Evolutionary conservation across 495 filamentous ascomycete species (phyloP).

Genomic region (Penicillium odoratum): DNA sequence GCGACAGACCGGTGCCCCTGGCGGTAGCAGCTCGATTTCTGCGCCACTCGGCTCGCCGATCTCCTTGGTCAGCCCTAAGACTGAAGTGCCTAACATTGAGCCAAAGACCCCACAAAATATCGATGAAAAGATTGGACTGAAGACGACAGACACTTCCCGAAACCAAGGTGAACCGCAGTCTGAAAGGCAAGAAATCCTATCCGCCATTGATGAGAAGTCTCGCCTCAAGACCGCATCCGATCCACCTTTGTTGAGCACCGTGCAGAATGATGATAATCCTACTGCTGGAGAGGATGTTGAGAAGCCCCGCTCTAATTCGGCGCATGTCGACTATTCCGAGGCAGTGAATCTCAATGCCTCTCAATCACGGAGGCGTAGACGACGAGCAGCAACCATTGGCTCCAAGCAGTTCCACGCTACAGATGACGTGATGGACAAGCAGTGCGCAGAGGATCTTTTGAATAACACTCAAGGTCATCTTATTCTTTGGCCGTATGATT

Average conservation of each 20-base stretch:
- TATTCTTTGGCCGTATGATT: slow-evolving; percentile 92
- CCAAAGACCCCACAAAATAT: slow-evolving; percentile 24
- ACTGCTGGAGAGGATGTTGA: slow-evolving; percentile 33
- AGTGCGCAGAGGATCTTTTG: slow-evolving; percentile 78
- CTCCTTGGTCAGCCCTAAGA: slow-evolving; percentile 18
- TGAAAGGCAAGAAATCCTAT: slow-evolving; percentile 33
- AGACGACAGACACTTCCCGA: slow-evolving; percentile 4
- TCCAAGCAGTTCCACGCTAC: slow-evolving; percentile 67
- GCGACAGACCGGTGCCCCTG: slow-evolving; percentile 44
- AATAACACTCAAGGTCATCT: slow-evolving; percentile 83
- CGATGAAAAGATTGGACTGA: slow-evolving; percentile 29
- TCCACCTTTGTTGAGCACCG: slow-evolving; percentile 17
- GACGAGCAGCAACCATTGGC: slow-evolving; percentile 75
- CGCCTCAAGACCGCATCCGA: slow-evolving; percentile 33
- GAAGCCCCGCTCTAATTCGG: slow-evolving; percentile 34
- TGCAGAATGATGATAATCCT: slow-evolving; percentile 23
- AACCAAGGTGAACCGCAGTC: slow-evolving; percentile 23
- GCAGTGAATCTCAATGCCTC: slow-evolving; percentile 48
- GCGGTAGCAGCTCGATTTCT: slow-evolving; percentile 29
- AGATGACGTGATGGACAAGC: slow-evolving; percentile 71
- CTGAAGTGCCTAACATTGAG: slow-evolving; percentile 19
- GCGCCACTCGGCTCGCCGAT: slow-evolving; percentile 20
- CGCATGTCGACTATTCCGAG: slow-evolving; percentile 50
- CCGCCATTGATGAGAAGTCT: slow-evolving; percentile 46
- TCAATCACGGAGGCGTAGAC: slow-evolving; percentile 53